Conservation (phyloP, 805 yeast species). For the Yarrowia sp. region DNA sequence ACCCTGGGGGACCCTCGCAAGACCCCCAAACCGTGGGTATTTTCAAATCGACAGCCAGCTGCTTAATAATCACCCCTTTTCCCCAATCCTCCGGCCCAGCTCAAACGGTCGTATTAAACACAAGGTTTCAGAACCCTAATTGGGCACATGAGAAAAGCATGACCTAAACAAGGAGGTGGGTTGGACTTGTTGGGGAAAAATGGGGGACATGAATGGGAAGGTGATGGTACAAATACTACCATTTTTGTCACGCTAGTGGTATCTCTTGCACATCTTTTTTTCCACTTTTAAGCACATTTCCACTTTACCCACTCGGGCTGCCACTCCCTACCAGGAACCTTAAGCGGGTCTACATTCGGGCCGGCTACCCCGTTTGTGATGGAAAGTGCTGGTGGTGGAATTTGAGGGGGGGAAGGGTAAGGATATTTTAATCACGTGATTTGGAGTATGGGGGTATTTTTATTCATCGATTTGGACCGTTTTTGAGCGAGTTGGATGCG, state of each 20-base stretch:
- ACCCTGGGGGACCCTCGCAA: no score
- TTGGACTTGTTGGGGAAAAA: not conserved
- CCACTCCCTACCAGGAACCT: not conserved
- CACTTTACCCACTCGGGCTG: not conserved
- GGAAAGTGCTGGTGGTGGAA: not conserved
- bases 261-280: no score
- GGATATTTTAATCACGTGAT: not conserved
- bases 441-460: not conserved
- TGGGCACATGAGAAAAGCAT: slow-evolving; percentile 23
- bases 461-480: not conserved
- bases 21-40: no score
- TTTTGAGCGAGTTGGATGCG: not conserved
- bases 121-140: slow-evolving; percentile 17
- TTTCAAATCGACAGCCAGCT: no score
- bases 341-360: slow-evolving; percentile 3
- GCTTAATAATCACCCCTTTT: no score
- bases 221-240: no score
- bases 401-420: no score
- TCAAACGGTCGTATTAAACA: slow-evolving; percentile 6
- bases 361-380: not conserved
- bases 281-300: no score
- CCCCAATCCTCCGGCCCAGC: not conserved
- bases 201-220: no score
- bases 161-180: slow-evolving; percentile 5
- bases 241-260: no score